Conservation (phyloP, 345 rosid species). For the Populus euphratica region DNA sequence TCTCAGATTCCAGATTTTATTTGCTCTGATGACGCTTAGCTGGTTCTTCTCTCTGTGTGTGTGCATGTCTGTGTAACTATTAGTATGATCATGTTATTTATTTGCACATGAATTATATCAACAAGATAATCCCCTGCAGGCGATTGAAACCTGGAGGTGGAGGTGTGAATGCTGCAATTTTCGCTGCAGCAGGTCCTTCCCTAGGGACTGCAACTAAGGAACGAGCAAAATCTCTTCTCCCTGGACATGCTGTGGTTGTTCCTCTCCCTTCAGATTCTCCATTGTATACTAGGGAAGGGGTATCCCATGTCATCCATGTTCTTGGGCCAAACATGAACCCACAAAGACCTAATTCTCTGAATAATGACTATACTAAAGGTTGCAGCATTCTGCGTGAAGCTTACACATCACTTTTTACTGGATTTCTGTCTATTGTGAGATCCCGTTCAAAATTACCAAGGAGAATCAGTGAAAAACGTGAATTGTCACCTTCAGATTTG, state of each 20-base stretch:
- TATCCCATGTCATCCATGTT: conserved; percentile 88
- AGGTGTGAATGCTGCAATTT: conserved; percentile 88
- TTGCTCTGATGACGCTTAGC: neutral
- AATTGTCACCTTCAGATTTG: conserved; percentile 8
- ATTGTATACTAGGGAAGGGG: conserved; percentile 60
- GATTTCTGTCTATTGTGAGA: conserved; percentile 49
- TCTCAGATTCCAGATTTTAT: neutral
- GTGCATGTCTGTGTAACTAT: neutral
- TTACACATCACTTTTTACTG: conserved; percentile 74
- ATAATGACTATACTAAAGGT: conserved; percentile 64
- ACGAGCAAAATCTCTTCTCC: conserved; percentile 54
- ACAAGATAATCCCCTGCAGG: conserved; percentile 42
- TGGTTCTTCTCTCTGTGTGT: neutral
- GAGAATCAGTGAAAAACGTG: conserved; percentile 23
- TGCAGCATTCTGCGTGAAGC: conserved; percentile 66
- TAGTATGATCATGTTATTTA: conserved; percentile 4
- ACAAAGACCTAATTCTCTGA: conserved; percentile 67
- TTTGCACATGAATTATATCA: neutral
- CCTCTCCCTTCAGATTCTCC: conserved; percentile 80
- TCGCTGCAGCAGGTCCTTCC: conserved; percentile 66
- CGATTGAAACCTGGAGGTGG: conserved; percentile 93
- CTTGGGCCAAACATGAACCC: conserved; percentile 99
- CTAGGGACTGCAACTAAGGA: conserved; percentile 64
- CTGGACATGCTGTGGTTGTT: conserved; percentile 75
- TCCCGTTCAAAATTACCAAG: conserved; percentile 33